These are phyloP conservation scores for Lasiodiplodia citricola DNA, from an alignment of 2,329 filamentous ascomycete species.

Conservation along the genomic window DNA sequence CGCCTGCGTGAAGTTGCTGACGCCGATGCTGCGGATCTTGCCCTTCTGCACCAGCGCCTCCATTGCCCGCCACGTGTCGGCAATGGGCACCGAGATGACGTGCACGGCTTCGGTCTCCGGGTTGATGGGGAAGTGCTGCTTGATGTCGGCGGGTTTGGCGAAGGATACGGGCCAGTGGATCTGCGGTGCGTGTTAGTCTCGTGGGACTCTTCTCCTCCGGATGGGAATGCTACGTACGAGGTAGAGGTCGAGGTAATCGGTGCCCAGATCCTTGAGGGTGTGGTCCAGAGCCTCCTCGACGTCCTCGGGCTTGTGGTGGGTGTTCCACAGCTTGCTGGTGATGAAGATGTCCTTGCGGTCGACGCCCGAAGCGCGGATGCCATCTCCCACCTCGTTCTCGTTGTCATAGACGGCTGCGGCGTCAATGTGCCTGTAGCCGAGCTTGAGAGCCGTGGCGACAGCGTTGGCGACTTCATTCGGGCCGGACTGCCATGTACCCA, in stretches of 20 bases:
- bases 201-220: conserved; percentile 34
- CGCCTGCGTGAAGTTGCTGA: conserved; percentile 34
- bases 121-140: conserved; percentile 51
- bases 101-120: conserved; percentile 61
- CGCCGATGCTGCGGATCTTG: conserved; percentile 49
- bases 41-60: conserved; percentile 48
- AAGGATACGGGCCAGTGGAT: conserved; percentile 70
- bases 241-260: conserved; percentile 68
- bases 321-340: conserved; percentile 82
- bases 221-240: conserved; percentile 28
- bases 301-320: conserved; percentile 74
- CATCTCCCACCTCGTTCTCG: conserved; percentile 55
- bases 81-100: conserved; percentile 39
- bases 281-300: conserved; percentile 65
- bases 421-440: conserved; percentile 63
- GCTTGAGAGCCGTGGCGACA: conserved; percentile 27
- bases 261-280: conserved; percentile 63
- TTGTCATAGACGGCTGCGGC: conserved; percentile 58
- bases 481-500: conserved; percentile 26
- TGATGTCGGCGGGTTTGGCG: conserved; percentile 78
- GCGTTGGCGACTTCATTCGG: conserved; percentile 25
- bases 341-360: conserved; percentile 54
- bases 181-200: conserved; percentile 36
- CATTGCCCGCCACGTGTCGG: conserved; percentile 50
- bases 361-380: conserved; percentile 52